A percentile compares a stretch with the other conserved stretches of the same genome.
These are phyloP conservation scores for Grosmannia serpens DNA, from an alignment of 2,329 filamentous ascomycete species.

Conservation along the genomic window DNA sequence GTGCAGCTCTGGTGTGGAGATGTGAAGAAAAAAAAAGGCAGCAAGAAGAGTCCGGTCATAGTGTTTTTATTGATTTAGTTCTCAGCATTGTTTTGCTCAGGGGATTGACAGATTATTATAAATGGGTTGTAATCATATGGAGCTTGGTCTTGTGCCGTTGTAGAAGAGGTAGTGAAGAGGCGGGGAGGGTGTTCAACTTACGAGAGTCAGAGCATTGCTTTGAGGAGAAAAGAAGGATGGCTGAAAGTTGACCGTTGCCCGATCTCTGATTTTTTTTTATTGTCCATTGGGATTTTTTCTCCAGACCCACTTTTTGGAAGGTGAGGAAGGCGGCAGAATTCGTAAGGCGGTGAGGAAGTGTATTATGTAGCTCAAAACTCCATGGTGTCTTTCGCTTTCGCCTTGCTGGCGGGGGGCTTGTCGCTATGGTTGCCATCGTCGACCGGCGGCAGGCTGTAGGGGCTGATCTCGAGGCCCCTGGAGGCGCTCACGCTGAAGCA, in stretches of 20 bases:
- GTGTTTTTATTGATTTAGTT: conserved; percentile 12
- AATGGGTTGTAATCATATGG: conserved; percentile 34
- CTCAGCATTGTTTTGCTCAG: conserved; percentile 35
- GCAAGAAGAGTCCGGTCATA: conserved; percentile 11
- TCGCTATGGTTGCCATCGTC: conserved; percentile 52
- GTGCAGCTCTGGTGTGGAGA: background rate
- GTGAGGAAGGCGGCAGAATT: background rate
- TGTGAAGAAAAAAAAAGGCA: conserved; percentile 4
- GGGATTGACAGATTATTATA: conserved; percentile 49
- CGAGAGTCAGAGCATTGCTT: background rate
- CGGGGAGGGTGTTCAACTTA: background rate
- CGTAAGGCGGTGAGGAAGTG: conserved; percentile 9
- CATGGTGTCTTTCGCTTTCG: conserved; percentile 50
- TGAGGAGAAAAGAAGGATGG: conserved; percentile 3
- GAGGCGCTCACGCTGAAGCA: conserved; percentile 79
- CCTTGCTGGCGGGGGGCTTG: conserved; percentile 32
- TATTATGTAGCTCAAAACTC: conserved; percentile 52
- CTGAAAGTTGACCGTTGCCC: background rate
- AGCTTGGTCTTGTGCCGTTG: conserved; percentile 4
- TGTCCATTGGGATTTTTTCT: background rate
- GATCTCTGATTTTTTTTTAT: background rate
- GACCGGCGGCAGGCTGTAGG: conserved; percentile 79
- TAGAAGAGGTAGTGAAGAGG: background rate
- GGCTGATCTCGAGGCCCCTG: conserved; percentile 72
- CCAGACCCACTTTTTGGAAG: background rate